Evolutionary conservation across 169 alveolate species (phyloP), one percentile per base, ranked within the genome.

Genomic region (Cryptosporidium parvum): DNA sequence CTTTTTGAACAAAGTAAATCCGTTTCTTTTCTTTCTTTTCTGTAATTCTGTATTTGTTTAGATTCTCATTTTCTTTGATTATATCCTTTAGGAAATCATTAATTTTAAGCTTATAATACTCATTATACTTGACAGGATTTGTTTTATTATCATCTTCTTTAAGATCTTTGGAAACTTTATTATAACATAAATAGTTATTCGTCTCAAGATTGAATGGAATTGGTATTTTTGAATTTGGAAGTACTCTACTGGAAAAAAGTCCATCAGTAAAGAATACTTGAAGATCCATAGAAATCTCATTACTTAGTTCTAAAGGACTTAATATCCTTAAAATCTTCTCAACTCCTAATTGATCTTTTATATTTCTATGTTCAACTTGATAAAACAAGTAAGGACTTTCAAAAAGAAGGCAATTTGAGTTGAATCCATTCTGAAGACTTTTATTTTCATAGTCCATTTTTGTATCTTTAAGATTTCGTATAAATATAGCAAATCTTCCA

Each of bases 351-450:
- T 29, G 29, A 16, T 61, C 69, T 8, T 7, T 33, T 10, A 56
- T n/a, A 42, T 37, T 53, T 14, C 23, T 51, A 31, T 80, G 35
- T n/a, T 80, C 89, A 8, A 80, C 67, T 29, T 80, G 42, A 37
- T 42, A 59, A 12, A 80, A 65, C 4, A 80, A 33, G 52, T 80
- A 80, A 31, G 89, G 89, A 44, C 56, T 29, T 12, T 44, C 35
- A 39, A 39, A 42, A 29, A 80, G 68, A 29, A 23, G 29, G 10
- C 56, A 45, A 7, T 42, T 45, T 14, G 70, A 23, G 26, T 9
- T 58, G n/a, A 14, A 0, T 16, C 21, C 21, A 12, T 48, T 16
- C 8, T 48, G 3, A 0, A 48, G 21, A 16, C n/a, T 18, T 14
- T 58, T 10, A 35, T 52, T 18, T 21, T 10, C 33, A 62, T 9